These are phyloP conservation scores for Leccinellum luteum DNA, from an alignment of 768 basidiomycete genomes.

Conservation along the genomic window DNA sequence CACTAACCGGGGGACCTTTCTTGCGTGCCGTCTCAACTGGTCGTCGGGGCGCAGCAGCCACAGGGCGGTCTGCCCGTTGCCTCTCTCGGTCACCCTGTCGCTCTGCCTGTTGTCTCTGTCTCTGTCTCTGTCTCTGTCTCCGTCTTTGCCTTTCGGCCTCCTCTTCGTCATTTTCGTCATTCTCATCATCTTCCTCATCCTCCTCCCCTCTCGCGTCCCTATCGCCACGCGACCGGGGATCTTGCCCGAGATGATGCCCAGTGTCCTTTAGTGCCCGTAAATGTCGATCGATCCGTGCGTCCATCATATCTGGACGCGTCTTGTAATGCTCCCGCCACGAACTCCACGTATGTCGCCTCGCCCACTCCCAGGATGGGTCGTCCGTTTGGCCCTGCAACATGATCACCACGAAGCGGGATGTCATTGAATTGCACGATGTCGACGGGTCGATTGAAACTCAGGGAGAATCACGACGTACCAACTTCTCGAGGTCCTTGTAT, in stretches of 20 bases:
- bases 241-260: constrained; percentile 22
- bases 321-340: constrained; percentile 65
- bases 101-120: not conserved
- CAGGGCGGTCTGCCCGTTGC: not conserved
- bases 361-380: constrained; percentile 41
- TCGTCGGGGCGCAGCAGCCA: not conserved
- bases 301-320: constrained; percentile 40
- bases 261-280: constrained; percentile 4
- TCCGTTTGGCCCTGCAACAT: constrained; percentile 16
- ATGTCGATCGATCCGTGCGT: constrained; percentile 40
- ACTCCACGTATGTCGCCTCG: constrained; percentile 47
- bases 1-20: not conserved
- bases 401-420: not conserved
- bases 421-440: not conserved
- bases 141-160: constrained; percentile 14
- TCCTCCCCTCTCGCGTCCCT: not conserved
- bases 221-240: constrained; percentile 21
- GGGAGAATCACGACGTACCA: constrained; percentile 38
- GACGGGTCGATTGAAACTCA: not conserved
- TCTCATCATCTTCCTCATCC: constrained; percentile 13
- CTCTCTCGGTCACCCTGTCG: not conserved
- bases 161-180: not conserved
- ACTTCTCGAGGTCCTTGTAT: constrained; percentile 44
- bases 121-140: constrained; percentile 6
- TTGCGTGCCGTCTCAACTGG: not conserved